Evolutionary conservation across 2,329 filamentous ascomycete genomes (phyloP).

Genomic region (Aspergillus ochraceoroseus): DNA sequence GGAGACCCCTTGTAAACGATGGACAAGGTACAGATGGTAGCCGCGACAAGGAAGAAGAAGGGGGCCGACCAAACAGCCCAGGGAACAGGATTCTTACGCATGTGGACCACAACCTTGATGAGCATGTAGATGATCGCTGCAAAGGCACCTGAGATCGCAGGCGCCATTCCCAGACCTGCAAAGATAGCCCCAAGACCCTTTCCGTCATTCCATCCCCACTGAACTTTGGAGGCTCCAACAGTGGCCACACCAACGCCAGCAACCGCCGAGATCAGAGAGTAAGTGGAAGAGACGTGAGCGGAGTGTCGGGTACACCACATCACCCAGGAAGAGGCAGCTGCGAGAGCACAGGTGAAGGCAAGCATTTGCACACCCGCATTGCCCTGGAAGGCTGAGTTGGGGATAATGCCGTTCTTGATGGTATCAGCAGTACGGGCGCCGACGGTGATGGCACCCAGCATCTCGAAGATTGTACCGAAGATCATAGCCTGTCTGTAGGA

Average conservation of each 20-base stretch:
- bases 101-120: constrained; percentile 66
- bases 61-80: constrained; percentile 71
- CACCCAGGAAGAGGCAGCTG: constrained; percentile 55
- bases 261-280: constrained; percentile 65
- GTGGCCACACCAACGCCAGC: constrained; percentile 66
- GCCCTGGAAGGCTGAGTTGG: constrained; percentile 52
- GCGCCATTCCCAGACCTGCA: constrained; percentile 60
- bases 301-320: constrained; percentile 75
- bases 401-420: constrained; percentile 74
- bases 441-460: constrained; percentile 62
- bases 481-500: constrained; percentile 35
- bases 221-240: constrained; percentile 56
- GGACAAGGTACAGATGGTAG: constrained; percentile 67
- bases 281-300: constrained; percentile 67
- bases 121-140: constrained; percentile 65
- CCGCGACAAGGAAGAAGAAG: constrained; percentile 72
- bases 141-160: constrained; percentile 61
- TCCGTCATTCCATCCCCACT: constrained; percentile 66
- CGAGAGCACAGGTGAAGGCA: constrained; percentile 42
- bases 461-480: constrained; percentile 61
- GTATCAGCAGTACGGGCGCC: constrained; percentile 67
- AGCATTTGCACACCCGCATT: constrained; percentile 65
- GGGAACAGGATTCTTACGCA: constrained; percentile 64
- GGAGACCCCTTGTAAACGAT: constrained; percentile 79
- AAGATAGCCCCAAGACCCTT: constrained; percentile 68